Conservation (phyloP, 352 stramenopile genomes). For the Ophiocytium majus region DNA sequence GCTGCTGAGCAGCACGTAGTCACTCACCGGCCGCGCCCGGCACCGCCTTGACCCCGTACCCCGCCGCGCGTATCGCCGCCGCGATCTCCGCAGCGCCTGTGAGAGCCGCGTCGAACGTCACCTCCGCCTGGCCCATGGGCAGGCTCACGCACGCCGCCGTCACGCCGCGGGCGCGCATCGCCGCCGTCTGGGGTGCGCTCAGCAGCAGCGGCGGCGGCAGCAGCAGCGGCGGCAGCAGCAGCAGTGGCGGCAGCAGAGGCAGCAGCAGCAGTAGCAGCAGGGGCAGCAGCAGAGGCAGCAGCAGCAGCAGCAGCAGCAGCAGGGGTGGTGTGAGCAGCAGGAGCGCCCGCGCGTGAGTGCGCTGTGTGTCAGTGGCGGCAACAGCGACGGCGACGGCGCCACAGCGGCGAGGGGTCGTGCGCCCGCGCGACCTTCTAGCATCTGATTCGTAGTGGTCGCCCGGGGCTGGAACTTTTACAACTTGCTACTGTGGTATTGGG, state of each 20-base stretch:
- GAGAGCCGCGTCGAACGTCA: slow-evolving; percentile 25
- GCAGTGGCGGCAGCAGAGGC: neutral
- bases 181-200: neutral
- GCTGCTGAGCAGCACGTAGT: neutral
- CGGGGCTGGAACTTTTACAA: no score
- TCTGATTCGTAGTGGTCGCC: no score
- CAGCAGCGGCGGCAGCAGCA: neutral
- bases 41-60: neutral
- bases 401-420: no score
- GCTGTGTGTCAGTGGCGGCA: no score
- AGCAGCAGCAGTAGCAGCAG: neutral
- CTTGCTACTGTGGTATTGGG: no score
- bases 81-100: neutral
- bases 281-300: no score
- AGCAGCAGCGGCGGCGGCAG: neutral
- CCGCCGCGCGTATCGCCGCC: neutral
- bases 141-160: slow-evolving; percentile 19
- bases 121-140: slow-evolving; percentile 26
- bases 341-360: no score
- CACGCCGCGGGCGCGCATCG: slow-evolving; percentile 18
- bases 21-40: slow-evolving; percentile 17
- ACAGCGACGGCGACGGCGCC: no score
- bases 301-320: no score
- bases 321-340: no score
- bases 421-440: no score